These are phyloP conservation scores for Halenospora varia DNA, from an alignment of 495 filamentous ascomycete genomes.

Conservation along the genomic window DNA sequence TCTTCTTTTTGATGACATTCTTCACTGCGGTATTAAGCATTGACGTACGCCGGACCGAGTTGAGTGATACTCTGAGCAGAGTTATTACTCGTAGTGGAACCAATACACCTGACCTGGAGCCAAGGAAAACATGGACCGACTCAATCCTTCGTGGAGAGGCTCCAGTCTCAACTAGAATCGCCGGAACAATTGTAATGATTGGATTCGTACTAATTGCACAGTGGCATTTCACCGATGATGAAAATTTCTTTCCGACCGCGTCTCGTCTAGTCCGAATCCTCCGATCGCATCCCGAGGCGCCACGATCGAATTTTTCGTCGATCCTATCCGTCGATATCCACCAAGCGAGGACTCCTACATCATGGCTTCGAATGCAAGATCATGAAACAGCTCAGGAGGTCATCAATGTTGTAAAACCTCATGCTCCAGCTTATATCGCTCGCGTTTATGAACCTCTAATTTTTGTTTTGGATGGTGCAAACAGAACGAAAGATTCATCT, in stretches of 20 bases:
- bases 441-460: conserved; percentile 63
- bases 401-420: conserved; percentile 62
- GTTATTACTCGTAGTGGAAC: neutral
- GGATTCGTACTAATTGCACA: conserved; percentile 57
- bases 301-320: conserved; percentile 22
- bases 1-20: conserved; percentile 66
- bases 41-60: conserved; percentile 65
- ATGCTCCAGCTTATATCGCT: conserved; percentile 61
- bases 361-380: conserved; percentile 70
- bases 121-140: conserved; percentile 43
- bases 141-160: conserved; percentile 43
- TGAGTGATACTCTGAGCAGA: conserved; percentile 32
- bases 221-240: conserved; percentile 60
- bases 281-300: conserved; percentile 32
- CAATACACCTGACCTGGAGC: neutral
- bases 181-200: conserved; percentile 58
- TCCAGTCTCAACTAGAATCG: conserved; percentile 53
- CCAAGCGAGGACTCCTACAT: conserved; percentile 61
- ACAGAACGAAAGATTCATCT: conserved; percentile 41
- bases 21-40: conserved; percentile 71
- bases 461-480: conserved; percentile 60
- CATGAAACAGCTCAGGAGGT: conserved; percentile 68
- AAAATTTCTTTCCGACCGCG: conserved; percentile 39
- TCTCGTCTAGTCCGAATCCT: conserved; percentile 11
- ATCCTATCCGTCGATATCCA: conserved; percentile 47